phyloP scores from a whole-genome alignment of 2,329 filamentous ascomycete genomes.

The Trichoderma arundinaceum region DNA sequence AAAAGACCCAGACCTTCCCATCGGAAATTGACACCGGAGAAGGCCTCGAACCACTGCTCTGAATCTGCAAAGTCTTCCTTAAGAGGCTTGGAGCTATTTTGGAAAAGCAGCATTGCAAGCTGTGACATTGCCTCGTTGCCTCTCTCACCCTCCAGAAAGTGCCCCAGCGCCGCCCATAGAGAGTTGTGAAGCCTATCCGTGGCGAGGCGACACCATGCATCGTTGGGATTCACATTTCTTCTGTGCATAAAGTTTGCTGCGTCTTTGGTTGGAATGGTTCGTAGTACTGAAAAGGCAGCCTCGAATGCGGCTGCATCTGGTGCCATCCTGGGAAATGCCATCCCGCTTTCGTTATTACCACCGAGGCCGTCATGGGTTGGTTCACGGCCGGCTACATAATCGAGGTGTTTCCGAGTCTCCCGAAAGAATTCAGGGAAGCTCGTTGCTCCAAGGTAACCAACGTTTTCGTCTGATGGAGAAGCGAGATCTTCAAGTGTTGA shows the following conservation, averaged over 20 bases:
- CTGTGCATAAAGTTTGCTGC: neutral
- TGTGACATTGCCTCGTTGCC: constrained; percentile 1
- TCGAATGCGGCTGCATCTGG: constrained; percentile 18
- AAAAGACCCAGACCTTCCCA: constrained; percentile 53
- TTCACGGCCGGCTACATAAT: neutral
- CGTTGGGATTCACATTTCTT: constrained; percentile 11
- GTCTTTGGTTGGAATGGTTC: constrained; percentile 8
- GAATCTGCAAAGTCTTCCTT: constrained; percentile 45
- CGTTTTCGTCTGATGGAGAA: constrained; percentile 12
- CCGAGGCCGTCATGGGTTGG: constrained; percentile 10
- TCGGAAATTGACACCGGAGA: constrained; percentile 47
- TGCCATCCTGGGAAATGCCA: neutral
- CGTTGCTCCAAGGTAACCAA: constrained; percentile 26
- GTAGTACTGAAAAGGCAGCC: neutral
- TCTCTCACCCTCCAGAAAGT: constrained; percentile 12
- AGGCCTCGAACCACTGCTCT: constrained; percentile 47
- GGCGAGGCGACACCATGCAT: constrained; percentile 22
- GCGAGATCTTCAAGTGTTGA: neutral
- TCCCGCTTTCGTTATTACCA: constrained; percentile 3
- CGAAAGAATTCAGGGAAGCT: constrained; percentile 28
- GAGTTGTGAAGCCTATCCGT: constrained; percentile 16
- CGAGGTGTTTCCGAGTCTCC: constrained; percentile 20
- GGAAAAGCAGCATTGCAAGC: constrained; percentile 45
- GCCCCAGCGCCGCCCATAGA: constrained; percentile 6
- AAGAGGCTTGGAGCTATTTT: constrained; percentile 47